Conservation (phyloP, 2,329 filamentous ascomycete species). For the Venturia asperata region DNA sequence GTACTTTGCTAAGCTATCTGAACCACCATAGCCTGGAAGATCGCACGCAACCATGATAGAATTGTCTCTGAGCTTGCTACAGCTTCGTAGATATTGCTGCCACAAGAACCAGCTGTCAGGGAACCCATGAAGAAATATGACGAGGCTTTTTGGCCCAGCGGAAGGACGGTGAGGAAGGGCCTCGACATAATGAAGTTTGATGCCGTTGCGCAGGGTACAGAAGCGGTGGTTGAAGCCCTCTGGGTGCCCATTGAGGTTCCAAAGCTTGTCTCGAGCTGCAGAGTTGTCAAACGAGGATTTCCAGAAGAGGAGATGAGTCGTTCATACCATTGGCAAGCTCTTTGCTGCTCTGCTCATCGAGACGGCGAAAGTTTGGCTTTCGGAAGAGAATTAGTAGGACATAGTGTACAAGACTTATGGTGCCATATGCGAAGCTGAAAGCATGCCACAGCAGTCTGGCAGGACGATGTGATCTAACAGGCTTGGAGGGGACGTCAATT, state of each 20-base stretch:
- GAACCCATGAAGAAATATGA: constrained; percentile 53
- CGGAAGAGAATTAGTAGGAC: constrained; percentile 24
- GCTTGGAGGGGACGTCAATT: neutral
- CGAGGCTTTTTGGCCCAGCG: constrained; percentile 32
- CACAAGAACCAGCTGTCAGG: constrained; percentile 53
- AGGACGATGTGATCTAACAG: neutral
- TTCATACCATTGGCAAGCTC: constrained; percentile 27
- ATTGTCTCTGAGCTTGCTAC: constrained; percentile 30
- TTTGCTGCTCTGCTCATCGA: constrained; percentile 27
- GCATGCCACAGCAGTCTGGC: constrained; percentile 9
- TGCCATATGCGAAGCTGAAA: constrained; percentile 29
- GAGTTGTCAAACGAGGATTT: neutral
- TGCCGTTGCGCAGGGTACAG: constrained; percentile 41
- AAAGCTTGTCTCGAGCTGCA: constrained; percentile 46
- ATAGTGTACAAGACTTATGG: constrained; percentile 26
- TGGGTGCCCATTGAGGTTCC: constrained; percentile 44
- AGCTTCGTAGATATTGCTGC: constrained; percentile 41
- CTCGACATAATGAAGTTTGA: constrained; percentile 50
- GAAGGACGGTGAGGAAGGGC: constrained; percentile 25
- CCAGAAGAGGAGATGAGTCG: neutral
- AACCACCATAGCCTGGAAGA: constrained; percentile 53
- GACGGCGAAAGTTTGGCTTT: constrained; percentile 27
- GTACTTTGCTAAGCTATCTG: constrained; percentile 45
- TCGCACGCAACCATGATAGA: constrained; percentile 49
- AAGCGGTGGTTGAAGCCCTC: constrained; percentile 46